phyloP scores from a whole-genome alignment of 2,329 filamentous ascomycete species.

The Polychaeton citri region DNA sequence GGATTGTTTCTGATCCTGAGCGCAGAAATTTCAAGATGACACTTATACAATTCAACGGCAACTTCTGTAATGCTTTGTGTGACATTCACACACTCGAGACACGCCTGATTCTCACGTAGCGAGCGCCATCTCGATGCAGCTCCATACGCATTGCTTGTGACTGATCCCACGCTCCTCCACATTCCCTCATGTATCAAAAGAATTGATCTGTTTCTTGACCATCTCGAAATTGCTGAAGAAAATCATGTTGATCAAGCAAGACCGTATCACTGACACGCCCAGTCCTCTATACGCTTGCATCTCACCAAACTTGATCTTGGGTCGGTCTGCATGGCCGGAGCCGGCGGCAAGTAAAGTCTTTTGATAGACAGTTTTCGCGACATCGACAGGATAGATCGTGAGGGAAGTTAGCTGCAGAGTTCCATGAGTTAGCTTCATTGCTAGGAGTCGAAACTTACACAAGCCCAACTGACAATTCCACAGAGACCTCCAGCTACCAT shows the following conservation, averaged over 20 bases:
- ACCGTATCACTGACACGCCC: conserved; percentile 70
- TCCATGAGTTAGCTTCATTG: conserved; percentile 1
- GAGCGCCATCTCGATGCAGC: too few relatives aligned
- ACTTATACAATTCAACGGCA: too few relatives aligned
- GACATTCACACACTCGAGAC: too few relatives aligned
- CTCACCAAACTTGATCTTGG: conserved; percentile 67
- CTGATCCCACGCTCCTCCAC: too few relatives aligned
- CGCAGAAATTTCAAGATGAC: too few relatives aligned
- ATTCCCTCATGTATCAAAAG: not conserved
- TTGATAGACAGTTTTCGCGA: conserved; percentile 75
- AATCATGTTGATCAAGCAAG: conserved; percentile 72
- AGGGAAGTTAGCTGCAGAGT: conserved; percentile 4
- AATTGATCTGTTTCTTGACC: conserved; percentile 49
- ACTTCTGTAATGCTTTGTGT: too few relatives aligned
- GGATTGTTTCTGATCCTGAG: too few relatives aligned
- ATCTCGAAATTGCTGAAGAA: conserved; percentile 85
- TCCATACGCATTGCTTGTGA: too few relatives aligned
- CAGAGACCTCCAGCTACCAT: conserved; percentile 67
- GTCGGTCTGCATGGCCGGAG: conserved; percentile 35
- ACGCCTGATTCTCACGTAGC: too few relatives aligned
- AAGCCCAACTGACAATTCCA: conserved; percentile 74
- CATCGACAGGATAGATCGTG: conserved; percentile 53
- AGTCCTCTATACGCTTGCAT: conserved; percentile 67
- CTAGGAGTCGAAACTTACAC: conserved; percentile 36
- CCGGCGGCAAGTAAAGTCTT: conserved; percentile 64